Evolutionary conservation across 495 filamentous ascomycete genomes (phyloP), one percentile per base, ranked within the genome.

Genomic region (Pseudomonodictys pantanalensis): DNA sequence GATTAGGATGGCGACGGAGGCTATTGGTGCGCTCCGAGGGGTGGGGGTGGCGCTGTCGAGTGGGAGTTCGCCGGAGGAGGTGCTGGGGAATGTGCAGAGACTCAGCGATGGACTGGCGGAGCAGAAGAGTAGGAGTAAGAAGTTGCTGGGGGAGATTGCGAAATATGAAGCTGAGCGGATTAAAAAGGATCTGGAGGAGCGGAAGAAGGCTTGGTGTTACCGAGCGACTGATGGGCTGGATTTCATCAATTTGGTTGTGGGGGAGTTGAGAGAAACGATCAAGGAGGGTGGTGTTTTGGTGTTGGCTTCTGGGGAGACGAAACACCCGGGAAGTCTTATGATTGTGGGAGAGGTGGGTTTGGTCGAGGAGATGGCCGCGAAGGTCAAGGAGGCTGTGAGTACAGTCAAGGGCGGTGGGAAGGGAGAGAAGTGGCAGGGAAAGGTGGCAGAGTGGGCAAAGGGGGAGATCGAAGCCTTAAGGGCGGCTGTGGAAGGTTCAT

Each of bases 391-490:
- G 11, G 22, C 48, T 8, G 47, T 63, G 20, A 45, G 30, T 24
- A 15, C 43, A 9, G 39, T 52, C 4, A 63, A 63, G 30, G 60
- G 60, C 15, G 60, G 60, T 28, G 60, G 60, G 1, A 57, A 58
- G 32, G 52, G 52, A 7, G 59, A 62, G 38, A 63, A 63, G 18
- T 57, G 60, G 60, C 60, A 63, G 23, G 52, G 60, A 4, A 57
- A 63, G 39, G 53, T 63, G 1, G 20, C 18, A 2, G 53, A 57
- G 28, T 63, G 60, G 60, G 52, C 52, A 39, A 63, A 57, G 39
- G 60, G 60, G 1, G 60, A 63, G 29, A 42, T 63, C 15, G 46
- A 63, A 18, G 52, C 52, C 1, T 41, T 63, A 22, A 46, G 23
- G 20, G 29, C 56, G 26, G 33, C 29, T 4, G 53, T 58, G 1